Base-by-base conservation (phyloP, 805 yeast genomes). In the Cyberlindnera nakhonratchasimensis region DNA sequence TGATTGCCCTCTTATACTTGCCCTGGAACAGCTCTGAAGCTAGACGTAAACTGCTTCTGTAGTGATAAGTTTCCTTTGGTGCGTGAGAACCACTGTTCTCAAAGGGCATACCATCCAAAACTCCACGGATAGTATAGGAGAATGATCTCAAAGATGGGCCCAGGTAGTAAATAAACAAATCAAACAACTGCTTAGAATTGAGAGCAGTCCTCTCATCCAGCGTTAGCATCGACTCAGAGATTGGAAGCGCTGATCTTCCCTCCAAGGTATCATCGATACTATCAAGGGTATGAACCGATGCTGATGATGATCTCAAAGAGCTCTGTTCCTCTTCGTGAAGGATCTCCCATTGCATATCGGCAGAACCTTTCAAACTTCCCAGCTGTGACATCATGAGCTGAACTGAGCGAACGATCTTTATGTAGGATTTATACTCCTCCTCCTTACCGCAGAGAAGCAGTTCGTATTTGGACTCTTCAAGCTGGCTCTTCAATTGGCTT, bases 81-180 rank as follows among this genome's bases (percentile, higher is more conserved):
- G 63, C 54, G 31, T 58, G 57, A 10, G 58, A 59, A 11, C 53
- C 57, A 1, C 47, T 54, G 6, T 62, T 53, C 37, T 72, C 75
- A 52, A 80, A 82, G 2, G 86, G 83, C 3, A 80, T 63, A 11
- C 77, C 80, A 17, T 68, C 66, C 42, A 86, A 58, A 7, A 85
- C 80, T 23, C 77, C 79, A 42, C 77, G 71, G 39, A 85, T 67
- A 0, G 89, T 83, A 52, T 72, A 74, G 2, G 79, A 72, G 50
- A 80, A 79, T 2, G 87, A 78, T 54, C 77, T 77, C 58, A 82
- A 70, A 0, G 90, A 80, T 0, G 95, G 93, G 0, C 89, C 87
- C 34, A 86, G 64, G 52, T 82, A 71, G 48, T 72, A 74, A 2
- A 82, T 80, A 57, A 86, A 86, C 26, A 81, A 55, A 42, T 80